Base-by-base conservation (phyloP, 2,329 filamentous ascomycete genomes). In the Pezicula neosporulosa region DNA sequence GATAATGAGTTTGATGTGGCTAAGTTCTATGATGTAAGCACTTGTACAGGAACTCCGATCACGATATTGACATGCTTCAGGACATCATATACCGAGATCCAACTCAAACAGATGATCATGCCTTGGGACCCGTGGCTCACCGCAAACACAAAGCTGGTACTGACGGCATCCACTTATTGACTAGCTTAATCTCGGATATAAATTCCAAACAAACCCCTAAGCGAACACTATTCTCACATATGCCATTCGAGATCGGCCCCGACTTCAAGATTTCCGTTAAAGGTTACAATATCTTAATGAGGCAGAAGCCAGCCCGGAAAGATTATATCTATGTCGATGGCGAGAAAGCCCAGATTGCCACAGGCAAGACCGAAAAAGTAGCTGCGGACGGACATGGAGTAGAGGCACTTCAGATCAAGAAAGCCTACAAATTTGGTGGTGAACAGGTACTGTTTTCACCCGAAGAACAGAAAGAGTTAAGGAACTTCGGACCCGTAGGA, bases 391-490 rank as follows among this genome's bases (percentile, higher is more conserved):
- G 82, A 86, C 2, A 80, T 85, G 36, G 82, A 0, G 83, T 97
- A 1, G 86, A 95, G 56, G 92, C 92, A 60, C 73, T 72, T 3
- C 91, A 97, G 62, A 81, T 95, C 18, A 87, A 87, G 53, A 97
- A 94, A 69, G 94, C 93, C 0, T 99, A 94, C 76, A 97, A 94
- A 62, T 97, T 97, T 64, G 94, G 93, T 12, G 92, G 90, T 37
- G 90, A 96, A 58, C 90, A 90, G 44, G 83, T 99, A 44, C 81
- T 87, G 45, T 99, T 99, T 67, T 85, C 85, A 0, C 80, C 85
- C 1, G 91, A 97, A 33, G 93, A 99, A 67, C 83, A 93, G 54
- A 86, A 86, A 52, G 73, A 80, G 18, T 77, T 99, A 52, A 85
- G 86, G 55, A 76, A 89, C 58, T 96, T 96, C 61, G 93, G 92